Base-by-base conservation (phyloP, 1,284 basidiomycete species). In the Tilletia setariae region DNA sequence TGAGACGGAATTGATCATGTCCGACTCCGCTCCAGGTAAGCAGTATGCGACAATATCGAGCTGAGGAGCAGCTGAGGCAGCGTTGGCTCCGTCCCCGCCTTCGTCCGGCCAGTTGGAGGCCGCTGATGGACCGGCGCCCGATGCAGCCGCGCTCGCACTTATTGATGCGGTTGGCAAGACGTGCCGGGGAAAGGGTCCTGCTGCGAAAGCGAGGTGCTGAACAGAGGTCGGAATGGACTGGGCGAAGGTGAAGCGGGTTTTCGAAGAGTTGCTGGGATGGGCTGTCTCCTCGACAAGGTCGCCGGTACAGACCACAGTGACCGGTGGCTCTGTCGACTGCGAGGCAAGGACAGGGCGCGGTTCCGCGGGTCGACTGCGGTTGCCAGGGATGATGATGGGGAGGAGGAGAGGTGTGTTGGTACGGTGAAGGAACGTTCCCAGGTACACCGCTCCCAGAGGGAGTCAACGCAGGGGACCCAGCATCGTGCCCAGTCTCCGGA, bases 361-460 rank as follows among this genome's bases (percentile, higher is more conserved):
- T 30, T 61, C 9, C 76, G 85, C 19, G 46, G n/a, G 23, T 85
- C 84, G 32, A 89, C 89, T 28, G 86, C 66, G 89, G 88, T 11
- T 63, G 68, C 23, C 80, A 78, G 2, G 77, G 75, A 61, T 87
- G 86, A 21, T 81, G 83, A n/a, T 6, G 7, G 6, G 6, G 35
- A 40, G 35, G 35, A 40, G 6, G 35, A 90, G 61, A 78, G 67
- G 16, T 68, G 71, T 69, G 90, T 88, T 53, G 94, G 94, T 23
- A 97, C 94, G 67, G 98, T 89, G 81, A 97, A 92, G 82, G 98
- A 93, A 66, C 98, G 90, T 80, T 98, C 96, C 96, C 96, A 99
- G 1, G 95, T 96, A 79, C 92, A 97, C 78, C 93, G 90, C 83
- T 97, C 95, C 92, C 93, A 97, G 16, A 95, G 84, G 79, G 89